Conservation (phyloP, 73 alveolate genomes). For the Symbiodinium natans region DNA sequence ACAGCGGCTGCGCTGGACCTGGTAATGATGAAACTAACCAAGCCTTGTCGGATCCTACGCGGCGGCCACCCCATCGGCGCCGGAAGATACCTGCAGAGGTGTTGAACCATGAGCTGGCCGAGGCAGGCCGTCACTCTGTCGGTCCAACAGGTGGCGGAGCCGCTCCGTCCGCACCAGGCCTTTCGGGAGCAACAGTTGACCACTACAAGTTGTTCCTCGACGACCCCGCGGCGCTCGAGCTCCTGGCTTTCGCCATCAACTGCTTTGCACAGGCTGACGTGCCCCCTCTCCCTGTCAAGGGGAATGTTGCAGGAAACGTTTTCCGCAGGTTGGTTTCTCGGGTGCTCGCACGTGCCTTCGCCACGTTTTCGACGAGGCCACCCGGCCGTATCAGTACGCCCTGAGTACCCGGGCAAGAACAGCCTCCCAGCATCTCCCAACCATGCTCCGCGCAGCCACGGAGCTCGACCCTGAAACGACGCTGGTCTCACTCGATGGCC, state of each 20-base stretch:
- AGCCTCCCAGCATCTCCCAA: too few relatives aligned
- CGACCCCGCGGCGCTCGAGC: not conserved
- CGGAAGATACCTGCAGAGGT: not conserved
- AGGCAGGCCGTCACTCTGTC: not conserved
- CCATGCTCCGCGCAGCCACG: too few relatives aligned
- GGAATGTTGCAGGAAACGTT: not conserved
- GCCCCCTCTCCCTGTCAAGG: not conserved
- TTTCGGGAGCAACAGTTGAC: not conserved
- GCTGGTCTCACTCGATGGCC: not conserved
- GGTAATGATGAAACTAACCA: not conserved
- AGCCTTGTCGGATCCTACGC: not conserved
- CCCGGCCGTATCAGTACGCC: not conserved
- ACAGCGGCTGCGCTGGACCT: not conserved
- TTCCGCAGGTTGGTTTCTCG: not conserved
- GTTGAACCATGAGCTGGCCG: not conserved
- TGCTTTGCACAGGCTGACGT: not conserved
- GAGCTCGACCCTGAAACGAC: too few relatives aligned
- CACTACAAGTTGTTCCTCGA: not conserved
- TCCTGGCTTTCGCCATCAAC: not conserved
- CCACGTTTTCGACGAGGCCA: not conserved
- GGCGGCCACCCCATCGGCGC: not conserved
- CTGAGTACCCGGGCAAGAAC: not conserved
- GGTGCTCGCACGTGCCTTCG: not conserved
- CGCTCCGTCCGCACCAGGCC: not conserved
- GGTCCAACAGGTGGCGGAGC: not conserved